Evolutionary conservation across 2,329 filamentous ascomycete genomes (phyloP).

Genomic region (Dryadomyces quercus-mongolicae): DNA sequence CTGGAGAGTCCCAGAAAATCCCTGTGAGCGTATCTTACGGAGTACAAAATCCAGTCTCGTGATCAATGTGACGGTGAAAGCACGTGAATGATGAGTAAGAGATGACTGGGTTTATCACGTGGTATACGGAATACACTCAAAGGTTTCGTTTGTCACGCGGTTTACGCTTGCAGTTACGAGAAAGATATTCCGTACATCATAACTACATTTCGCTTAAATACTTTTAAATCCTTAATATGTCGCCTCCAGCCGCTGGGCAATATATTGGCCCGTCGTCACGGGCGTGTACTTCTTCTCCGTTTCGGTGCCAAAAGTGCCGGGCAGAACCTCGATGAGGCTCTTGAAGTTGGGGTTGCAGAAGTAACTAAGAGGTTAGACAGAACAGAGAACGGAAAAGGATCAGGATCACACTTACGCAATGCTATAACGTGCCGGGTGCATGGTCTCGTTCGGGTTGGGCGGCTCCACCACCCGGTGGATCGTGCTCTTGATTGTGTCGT

Average conservation of each 20-base stretch:
- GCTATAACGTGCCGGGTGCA: constrained; percentile 69
- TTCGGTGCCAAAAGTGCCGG: constrained; percentile 56
- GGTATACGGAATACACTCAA: too few relatives aligned
- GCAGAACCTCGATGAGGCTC: constrained; percentile 65
- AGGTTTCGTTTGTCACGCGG: too few relatives aligned
- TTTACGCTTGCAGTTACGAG: too few relatives aligned
- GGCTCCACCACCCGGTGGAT: constrained; percentile 86
- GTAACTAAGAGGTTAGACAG: constrained; percentile 35
- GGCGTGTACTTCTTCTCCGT: constrained; percentile 66
- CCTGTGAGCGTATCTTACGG: too few relatives aligned
- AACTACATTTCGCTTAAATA: too few relatives aligned
- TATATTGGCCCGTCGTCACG: constrained; percentile 70
- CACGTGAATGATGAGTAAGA: neutral
- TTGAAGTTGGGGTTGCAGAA: constrained; percentile 83
- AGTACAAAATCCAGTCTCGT: neutral
- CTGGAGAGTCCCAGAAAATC: neutral
- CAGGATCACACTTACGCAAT: constrained; percentile 51
- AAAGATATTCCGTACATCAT: too few relatives aligned
- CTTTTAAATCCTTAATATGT: constrained; percentile 38
- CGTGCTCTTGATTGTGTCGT: constrained; percentile 83
- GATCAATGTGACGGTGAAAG: neutral
- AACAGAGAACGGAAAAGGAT: neutral
- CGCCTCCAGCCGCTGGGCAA: constrained; percentile 63
- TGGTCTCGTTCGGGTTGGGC: constrained; percentile 35
- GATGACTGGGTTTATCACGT: neutral